phyloP scores from a whole-genome alignment of 768 basidiomycete species.

The Leccinum longicurvipes region DNA sequence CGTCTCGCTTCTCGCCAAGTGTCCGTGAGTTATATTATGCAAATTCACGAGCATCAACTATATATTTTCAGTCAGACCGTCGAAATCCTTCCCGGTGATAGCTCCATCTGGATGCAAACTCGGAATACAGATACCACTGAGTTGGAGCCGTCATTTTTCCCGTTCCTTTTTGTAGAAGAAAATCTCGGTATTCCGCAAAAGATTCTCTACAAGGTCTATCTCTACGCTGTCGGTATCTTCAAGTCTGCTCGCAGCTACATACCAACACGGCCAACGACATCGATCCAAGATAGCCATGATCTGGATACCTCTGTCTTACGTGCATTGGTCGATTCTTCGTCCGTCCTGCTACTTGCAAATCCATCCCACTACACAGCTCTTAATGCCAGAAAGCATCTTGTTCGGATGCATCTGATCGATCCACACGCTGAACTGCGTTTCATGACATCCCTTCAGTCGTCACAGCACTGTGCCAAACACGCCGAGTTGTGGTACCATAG shows the following conservation, averaged over 20 bases:
- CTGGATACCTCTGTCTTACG: slow-evolving; percentile 9
- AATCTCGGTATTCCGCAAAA: slow-evolving; percentile 68
- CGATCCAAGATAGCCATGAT: neutral
- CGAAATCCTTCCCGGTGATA: slow-evolving; percentile 61
- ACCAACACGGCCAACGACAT: neutral
- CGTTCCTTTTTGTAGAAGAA: slow-evolving; percentile 55
- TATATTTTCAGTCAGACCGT: slow-evolving; percentile 36
- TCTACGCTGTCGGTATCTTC: slow-evolving; percentile 40
- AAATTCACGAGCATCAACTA: neutral
- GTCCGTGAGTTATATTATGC: slow-evolving; percentile 24
- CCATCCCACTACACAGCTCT: slow-evolving; percentile 69
- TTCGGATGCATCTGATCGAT: slow-evolving; percentile 36
- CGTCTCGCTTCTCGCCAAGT: slow-evolving; percentile 19
- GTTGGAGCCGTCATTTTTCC: slow-evolving; percentile 27
- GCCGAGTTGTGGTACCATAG: slow-evolving; percentile 70
- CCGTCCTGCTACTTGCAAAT: slow-evolving; percentile 59
- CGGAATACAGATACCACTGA: slow-evolving; percentile 11
- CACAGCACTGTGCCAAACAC: slow-evolving; percentile 57
- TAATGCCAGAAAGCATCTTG: slow-evolving; percentile 55
- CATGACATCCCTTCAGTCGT: slow-evolving; percentile 46
- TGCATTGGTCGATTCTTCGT: slow-evolving; percentile 35
- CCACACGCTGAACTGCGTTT: slow-evolving; percentile 46
- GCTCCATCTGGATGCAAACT: slow-evolving; percentile 41
- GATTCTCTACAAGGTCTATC: slow-evolving; percentile 49
- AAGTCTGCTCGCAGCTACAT: slow-evolving; percentile 19